phyloP scores from a whole-genome alignment of 2,329 filamentous ascomycete species.

The Colletotrichum nymphaeae region DNA sequence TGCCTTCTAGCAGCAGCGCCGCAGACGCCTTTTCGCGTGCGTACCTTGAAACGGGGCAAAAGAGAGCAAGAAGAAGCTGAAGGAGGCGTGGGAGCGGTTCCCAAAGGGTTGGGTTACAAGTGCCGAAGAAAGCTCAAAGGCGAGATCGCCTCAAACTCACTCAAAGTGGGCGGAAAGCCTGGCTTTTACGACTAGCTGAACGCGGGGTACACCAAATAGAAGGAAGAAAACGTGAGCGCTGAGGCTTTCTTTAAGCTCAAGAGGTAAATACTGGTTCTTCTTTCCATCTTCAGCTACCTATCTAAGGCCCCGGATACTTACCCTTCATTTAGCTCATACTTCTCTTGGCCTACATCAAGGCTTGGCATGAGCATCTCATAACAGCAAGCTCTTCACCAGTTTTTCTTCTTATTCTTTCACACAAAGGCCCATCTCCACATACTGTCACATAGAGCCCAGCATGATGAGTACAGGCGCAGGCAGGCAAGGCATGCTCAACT shows the following conservation, averaged over 20 bases:
- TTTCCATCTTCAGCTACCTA: not conserved
- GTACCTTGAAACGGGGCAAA: not conserved
- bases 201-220: too few relatives aligned
- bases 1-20: not conserved
- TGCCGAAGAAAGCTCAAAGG: not conserved
- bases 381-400: not conserved
- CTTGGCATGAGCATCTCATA: constrained; percentile 5
- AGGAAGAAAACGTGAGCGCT: not conserved
- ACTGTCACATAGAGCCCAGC: not conserved
- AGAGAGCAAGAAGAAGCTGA: not conserved
- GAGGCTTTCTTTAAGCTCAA: not conserved
- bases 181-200: not conserved
- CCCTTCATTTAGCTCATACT: not conserved
- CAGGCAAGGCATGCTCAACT: constrained; percentile 14
- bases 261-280: not conserved
- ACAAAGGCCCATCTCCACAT: not conserved
- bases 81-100: not conserved
- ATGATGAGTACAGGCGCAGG: constrained; percentile 5
- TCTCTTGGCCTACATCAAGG: not conserved
- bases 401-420: not conserved
- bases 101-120: not conserved
- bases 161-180: not conserved
- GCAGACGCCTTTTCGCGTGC: not conserved
- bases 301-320: not conserved
- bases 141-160: not conserved